Percentiles rank a stretch among this genome's conserved stretches.
Evolutionary conservation across 306 rosid genomes (phyloP).

Genomic region (Lotus japonicus): DNA sequence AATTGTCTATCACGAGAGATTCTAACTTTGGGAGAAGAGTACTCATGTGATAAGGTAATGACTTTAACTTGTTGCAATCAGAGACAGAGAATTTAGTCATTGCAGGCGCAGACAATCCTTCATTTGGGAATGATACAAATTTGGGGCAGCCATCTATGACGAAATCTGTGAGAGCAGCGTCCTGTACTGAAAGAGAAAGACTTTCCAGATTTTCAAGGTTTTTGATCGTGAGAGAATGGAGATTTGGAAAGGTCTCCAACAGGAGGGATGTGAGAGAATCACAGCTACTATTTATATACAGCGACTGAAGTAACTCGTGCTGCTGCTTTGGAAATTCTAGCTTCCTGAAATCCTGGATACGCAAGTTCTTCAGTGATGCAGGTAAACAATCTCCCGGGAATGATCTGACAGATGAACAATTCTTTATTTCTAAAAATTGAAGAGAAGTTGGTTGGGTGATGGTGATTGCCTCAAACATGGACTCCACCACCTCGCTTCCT

Average conservation of each 20-base stretch:
- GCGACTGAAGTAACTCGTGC: no score
- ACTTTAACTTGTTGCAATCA: not conserved
- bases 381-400: not conserved
- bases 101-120: not conserved
- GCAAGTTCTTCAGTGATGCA: not conserved
- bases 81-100: accelerated
- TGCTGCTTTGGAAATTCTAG: not conserved
- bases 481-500: not conserved
- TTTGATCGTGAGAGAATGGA: not conserved
- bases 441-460: not conserved
- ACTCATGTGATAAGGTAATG: not conserved
- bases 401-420: not conserved
- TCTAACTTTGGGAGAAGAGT: not conserved
- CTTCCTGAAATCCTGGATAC: not conserved
- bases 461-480: not conserved
- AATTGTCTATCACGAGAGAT: accelerated
- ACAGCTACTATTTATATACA: not conserved
- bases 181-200: not conserved
- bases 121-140: not conserved
- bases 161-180: not conserved
- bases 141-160: not conserved
- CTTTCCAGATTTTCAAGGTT: not conserved
- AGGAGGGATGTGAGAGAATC: not conserved
- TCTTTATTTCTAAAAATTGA: not conserved
- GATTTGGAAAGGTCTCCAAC: not conserved